Conservation (phyloP, 148 eudicot species). For the Agrostemma githago region DNA sequence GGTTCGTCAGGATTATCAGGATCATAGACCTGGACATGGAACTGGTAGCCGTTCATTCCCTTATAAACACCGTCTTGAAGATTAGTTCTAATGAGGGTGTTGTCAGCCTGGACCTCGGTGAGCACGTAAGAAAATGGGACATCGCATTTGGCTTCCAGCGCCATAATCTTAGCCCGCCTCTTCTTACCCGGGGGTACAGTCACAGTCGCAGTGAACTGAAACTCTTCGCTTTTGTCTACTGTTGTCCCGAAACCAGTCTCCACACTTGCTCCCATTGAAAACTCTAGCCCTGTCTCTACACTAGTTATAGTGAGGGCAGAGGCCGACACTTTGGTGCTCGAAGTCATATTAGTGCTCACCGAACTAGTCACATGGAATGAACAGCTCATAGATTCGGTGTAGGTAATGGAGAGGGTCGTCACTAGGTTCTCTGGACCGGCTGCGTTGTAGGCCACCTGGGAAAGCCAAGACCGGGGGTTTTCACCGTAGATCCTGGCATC, state of each 20-base stretch:
- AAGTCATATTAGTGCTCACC: not conserved
- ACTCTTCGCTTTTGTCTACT: not conserved
- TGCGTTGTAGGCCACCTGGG: slow-evolving; percentile 8
- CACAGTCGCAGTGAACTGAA: not conserved
- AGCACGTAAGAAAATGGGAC: not conserved
- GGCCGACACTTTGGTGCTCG: not conserved
- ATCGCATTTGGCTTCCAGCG: not conserved
- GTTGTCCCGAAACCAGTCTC: not conserved
- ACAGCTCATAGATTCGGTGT: not conserved
- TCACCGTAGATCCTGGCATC: slow-evolving; percentile 13
- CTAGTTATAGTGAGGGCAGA: too few relatives aligned
- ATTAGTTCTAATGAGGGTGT: not conserved
- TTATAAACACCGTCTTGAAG: not conserved
- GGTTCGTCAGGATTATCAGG: not conserved
- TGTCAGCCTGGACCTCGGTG: not conserved
- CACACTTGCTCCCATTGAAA: not conserved
- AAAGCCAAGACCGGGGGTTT: slow-evolving; percentile 11
- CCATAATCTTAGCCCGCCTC: not conserved
- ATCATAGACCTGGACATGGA: slow-evolving; percentile 10
- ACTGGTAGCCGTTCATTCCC: slow-evolving; percentile 4
- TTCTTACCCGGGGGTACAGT: not conserved
- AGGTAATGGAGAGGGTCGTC: not conserved
- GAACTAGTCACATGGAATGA: not conserved
- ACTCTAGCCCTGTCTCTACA: not conserved
- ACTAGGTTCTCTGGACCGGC: not conserved